These are phyloP conservation scores for Eragrostis tef DNA, from an alignment of 202 grass and related monocot species.

Conservation along the genomic window DNA sequence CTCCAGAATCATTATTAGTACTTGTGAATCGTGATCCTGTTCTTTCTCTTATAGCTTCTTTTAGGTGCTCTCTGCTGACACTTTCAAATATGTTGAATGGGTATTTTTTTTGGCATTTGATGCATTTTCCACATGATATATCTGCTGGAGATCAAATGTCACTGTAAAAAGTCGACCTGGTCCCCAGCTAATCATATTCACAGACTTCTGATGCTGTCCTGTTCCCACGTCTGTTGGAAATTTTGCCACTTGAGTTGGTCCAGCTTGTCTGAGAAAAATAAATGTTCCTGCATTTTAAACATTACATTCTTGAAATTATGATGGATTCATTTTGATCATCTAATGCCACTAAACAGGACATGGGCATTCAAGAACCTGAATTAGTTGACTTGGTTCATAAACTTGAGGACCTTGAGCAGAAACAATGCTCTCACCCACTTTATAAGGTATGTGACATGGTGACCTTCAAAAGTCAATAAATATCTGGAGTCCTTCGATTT, in stretches of 20 bases:
- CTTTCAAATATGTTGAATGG: not conserved
- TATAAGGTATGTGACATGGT: conserved; percentile 63
- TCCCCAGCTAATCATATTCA: conserved; percentile 24
- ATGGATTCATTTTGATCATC: conserved; percentile 27
- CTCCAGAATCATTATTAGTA: not conserved
- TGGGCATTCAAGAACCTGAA: conserved; percentile 89
- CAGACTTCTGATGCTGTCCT: conserved; percentile 36
- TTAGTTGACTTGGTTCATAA: conserved; percentile 83
- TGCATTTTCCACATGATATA: conserved; percentile 39
- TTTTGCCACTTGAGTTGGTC: conserved; percentile 14
- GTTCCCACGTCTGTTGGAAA: conserved; percentile 28
- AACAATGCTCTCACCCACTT: conserved; percentile 72
- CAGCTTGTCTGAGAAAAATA: conserved; percentile 32
- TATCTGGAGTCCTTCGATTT: conserved; percentile 13
- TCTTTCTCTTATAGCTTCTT: not conserved
- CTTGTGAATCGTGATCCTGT: not conserved
- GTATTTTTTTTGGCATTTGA: not conserved
- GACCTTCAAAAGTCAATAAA: conserved; percentile 36
- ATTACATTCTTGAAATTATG: not conserved
- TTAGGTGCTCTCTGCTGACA: conserved; percentile 7
- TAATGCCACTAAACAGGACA: conserved; percentile 69
- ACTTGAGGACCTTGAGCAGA: conserved; percentile 87
- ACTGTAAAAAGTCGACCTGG: conserved; percentile 12
- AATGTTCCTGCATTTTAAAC: conserved; percentile 36
- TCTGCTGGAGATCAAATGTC: conserved; percentile 16